Conservation (phyloP, 2,329 filamentous ascomycete species). For the Colletotrichum sp. region DNA sequence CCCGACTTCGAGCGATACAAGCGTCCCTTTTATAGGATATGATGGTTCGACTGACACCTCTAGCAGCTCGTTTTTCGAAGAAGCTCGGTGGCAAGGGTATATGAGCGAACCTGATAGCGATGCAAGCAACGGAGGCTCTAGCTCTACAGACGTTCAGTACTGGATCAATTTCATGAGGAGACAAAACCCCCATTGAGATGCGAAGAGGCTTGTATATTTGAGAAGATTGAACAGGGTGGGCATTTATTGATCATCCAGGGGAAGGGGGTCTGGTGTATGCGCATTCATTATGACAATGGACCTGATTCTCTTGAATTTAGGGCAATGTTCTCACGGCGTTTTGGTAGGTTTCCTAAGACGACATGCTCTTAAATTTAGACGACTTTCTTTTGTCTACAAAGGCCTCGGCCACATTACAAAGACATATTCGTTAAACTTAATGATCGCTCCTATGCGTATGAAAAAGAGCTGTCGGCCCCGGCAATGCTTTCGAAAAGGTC, state of each 20-base stretch:
- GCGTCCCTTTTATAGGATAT: not conserved
- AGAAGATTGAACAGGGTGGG: not conserved
- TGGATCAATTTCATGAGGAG: not conserved
- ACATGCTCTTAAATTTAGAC: not conserved
- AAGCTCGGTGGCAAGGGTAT: not conserved
- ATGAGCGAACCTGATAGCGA: not conserved
- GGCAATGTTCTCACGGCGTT: not conserved
- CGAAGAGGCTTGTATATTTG: not conserved
- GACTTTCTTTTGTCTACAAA: not conserved
- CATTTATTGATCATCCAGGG: not conserved
- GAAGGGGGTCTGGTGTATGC: not conserved
- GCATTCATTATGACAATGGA: not conserved
- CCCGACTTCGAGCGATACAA: not conserved
- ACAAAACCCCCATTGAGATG: not conserved
- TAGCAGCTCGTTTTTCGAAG: not conserved
- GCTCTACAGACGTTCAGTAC: not conserved
- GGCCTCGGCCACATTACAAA: not conserved
- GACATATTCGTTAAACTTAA: not conserved
- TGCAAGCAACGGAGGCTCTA: not conserved
- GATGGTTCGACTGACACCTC: not conserved
- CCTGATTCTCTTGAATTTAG: not conserved
- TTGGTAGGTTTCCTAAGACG: not conserved
- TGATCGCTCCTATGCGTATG: not conserved
- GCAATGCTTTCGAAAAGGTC: not conserved
- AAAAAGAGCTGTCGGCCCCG: not conserved